Base-by-base conservation (phyloP, 2,329 filamentous ascomycete genomes). In the Trichoderma sp. region DNA sequence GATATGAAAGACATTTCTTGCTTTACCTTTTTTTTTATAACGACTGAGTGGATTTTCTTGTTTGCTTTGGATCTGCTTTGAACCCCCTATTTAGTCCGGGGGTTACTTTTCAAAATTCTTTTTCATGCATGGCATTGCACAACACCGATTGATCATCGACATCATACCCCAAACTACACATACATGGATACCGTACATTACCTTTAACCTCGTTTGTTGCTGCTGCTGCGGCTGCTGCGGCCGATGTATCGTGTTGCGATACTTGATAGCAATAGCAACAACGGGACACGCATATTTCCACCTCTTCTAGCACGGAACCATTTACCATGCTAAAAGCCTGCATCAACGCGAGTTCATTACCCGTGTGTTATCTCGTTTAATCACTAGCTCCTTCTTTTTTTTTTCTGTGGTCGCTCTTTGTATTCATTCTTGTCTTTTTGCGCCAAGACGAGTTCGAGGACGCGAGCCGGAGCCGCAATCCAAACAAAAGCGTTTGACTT, bases 101-200 rank as follows among this genome's bases (percentile, higher is more conserved):
- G 32, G 18, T 49, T 14, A 18, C n/a, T 21, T 39, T 51, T 28
- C 63, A 37, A 14, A 18, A 16, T 58, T 51, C 21, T 26, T 51
- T 43, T 32, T 46, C 54, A 58, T 58, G 52, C 63, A 51, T 59
- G 52, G 63, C 63, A 55, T 55, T 39, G 32, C 66, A 59, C 11
- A 58, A 30, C 63, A 34, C 43, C n/a, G n/a, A 59, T 66, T 13
- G n/a, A 49, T 21, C 28, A 26, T 58, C 54, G 63, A 59, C 52
- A 59, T 59, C 21, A 66, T 28, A 37, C 63, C 54, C 39, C 10
- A n/a, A 34, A 32, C 63, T 34, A 55, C 52, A 56, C 55, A 65
- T 52, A 56, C 51, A 59, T 66, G 63, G 63, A 37, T 51, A 66
- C 63, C 63, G 49, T 66, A 58, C 63, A 65, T 46, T 55, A 46